Evolutionary conservation across 306 rosid genomes (phyloP).

Genomic region (Quercus parvula): DNA sequence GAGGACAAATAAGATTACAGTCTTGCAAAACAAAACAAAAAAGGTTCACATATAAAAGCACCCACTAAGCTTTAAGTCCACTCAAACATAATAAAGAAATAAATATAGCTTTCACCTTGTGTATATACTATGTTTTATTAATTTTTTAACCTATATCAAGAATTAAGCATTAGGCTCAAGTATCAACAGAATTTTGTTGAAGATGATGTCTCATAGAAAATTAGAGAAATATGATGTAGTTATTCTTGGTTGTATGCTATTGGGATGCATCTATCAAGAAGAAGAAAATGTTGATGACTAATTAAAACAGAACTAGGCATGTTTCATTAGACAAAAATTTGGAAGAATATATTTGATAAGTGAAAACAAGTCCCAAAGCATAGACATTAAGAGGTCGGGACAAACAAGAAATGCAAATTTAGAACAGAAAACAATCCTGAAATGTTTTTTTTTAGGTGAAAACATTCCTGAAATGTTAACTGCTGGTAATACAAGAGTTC

Average conservation of each 20-base stretch:
- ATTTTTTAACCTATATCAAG: neutral
- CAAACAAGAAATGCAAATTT: neutral
- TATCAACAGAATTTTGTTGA: neutral
- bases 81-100: neutral
- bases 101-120: neutral
- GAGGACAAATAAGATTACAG: constrained; percentile 3
- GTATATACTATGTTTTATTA: neutral
- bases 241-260: neutral
- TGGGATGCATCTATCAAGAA: neutral
- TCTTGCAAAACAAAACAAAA: neutral
- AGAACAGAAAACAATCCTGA: neutral
- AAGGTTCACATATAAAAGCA: neutral
- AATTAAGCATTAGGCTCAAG: neutral
- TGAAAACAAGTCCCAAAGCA: neutral
- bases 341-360: neutral
- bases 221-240: neutral
- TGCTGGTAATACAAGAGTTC: neutral
- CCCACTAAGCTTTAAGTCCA: neutral
- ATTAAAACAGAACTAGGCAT: neutral
- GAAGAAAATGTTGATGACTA: neutral
- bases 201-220: neutral
- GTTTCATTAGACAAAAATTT: neutral
- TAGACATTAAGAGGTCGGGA: neutral
- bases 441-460: neutral
- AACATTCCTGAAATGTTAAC: neutral